A percentile compares a stretch with the other conserved stretches of the same genome.
Evolutionary conservation across 208 protist genomes (phyloP).

Genomic region (Leishmania gerbilli): DNA sequence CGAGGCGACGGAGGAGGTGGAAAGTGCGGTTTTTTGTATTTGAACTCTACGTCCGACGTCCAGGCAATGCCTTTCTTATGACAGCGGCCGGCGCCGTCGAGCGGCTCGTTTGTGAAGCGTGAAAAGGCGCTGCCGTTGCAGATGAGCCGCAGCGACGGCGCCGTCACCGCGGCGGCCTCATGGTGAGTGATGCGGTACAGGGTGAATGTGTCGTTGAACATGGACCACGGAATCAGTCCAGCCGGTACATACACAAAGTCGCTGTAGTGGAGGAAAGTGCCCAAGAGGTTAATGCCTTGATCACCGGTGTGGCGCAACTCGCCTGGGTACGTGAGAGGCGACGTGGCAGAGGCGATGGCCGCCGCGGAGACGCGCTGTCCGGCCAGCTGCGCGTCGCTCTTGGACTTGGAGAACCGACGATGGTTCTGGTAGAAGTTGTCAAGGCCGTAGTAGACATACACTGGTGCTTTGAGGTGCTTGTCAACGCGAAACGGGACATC

Average conservation of each 20-base stretch:
- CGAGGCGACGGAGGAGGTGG: constrained; percentile 7
- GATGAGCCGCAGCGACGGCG: constrained; percentile 27
- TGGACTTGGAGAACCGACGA: constrained; percentile 89
- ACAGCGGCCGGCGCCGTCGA: constrained; percentile 51
- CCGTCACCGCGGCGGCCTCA: not conserved
- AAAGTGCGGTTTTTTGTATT: constrained; percentile 81
- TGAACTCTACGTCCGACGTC: constrained; percentile 83
- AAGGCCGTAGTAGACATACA: constrained; percentile 98
- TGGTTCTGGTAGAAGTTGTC: constrained; percentile 99
- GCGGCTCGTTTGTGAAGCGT: constrained; percentile 53
- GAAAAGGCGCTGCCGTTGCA: constrained; percentile 88
- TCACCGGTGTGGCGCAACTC: constrained; percentile 42
- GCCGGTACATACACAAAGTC: constrained; percentile 94
- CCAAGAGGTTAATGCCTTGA: constrained; percentile 15
- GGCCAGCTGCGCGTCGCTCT: constrained; percentile 73
- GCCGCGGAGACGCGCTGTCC: constrained; percentile 32
- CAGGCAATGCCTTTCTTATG: constrained; percentile 95
- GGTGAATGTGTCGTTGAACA: constrained; percentile 97
- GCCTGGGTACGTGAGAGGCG: constrained; percentile 64
- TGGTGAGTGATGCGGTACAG: constrained; percentile 36
- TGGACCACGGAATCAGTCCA: constrained; percentile 96
- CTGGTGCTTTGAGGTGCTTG: constrained; percentile 76
- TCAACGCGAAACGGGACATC: constrained; percentile 59
- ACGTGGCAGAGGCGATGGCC: constrained; percentile 35
- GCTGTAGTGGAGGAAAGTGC: constrained; percentile 28